A percentile compares a stretch with the other conserved stretches of the same genome.
Conservation (phyloP, 345 rosid species). For the Erucastrum elatum region DNA sequence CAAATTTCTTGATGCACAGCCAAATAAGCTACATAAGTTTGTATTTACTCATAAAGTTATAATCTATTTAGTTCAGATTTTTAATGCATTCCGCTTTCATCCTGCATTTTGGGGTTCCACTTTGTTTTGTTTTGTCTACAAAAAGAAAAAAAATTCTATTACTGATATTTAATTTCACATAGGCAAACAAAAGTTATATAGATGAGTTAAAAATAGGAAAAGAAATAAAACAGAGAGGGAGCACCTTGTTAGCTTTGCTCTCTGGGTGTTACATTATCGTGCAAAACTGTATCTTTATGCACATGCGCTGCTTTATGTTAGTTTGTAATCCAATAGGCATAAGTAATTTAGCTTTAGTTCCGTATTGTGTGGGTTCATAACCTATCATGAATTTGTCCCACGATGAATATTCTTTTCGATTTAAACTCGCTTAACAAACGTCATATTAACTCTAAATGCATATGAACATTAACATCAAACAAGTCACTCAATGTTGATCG, state of each 20-base stretch:
- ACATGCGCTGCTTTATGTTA: conserved; percentile 39
- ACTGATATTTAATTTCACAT: conserved; percentile 25
- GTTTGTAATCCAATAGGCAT: conserved; percentile 11
- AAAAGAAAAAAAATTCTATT: neutral
- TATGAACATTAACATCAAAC: neutral
- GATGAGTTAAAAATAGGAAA: neutral
- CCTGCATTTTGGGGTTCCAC: conserved; percentile 45
- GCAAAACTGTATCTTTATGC: conserved; percentile 38
- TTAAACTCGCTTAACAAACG: neutral
- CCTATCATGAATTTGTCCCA: conserved; percentile 17
- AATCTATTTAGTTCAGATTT: neutral
- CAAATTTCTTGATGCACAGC: neutral
- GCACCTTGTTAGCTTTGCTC: conserved; percentile 32
- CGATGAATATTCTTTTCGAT: conserved; percentile 14
- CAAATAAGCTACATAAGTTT: neutral
- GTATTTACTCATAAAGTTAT: neutral
- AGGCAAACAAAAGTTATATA: conserved; percentile 20
- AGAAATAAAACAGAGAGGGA: conserved; percentile 15
- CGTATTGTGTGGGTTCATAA: conserved; percentile 29
- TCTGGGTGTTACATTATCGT: conserved; percentile 44
- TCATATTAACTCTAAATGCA: neutral
- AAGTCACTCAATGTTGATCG: neutral
- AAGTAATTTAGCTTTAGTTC: conserved; percentile 27
- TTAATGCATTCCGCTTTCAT: conserved; percentile 6
- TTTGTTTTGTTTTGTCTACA: conserved; percentile 33